Evolutionary conservation across 768 basidiomycete species (phyloP), one percentile per base, ranked within the genome.

Genomic region (Boletus speciosus): DNA sequence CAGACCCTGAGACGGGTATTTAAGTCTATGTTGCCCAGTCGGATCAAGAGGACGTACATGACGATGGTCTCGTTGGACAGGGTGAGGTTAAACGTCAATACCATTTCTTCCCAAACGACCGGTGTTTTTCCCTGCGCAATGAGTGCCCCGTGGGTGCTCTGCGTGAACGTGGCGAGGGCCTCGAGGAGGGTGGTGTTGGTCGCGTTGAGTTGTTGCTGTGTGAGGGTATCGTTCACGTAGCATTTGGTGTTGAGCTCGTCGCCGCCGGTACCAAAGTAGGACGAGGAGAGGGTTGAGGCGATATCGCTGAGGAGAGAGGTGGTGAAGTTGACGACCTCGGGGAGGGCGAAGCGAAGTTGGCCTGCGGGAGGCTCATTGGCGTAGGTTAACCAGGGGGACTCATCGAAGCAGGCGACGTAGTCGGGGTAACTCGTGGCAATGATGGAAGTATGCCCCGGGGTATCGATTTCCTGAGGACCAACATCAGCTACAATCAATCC

Each of bases 291-390:
- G 25, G 76, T 71, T 16, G 70, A 63, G 1, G 85, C 81, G 11
- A 83, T 77, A 1, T 80, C 71, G 0, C 68, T 70, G 61, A 93
- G 68, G 14, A 94, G 62, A 8, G 66, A 69, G 0, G 76, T 65
- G 0, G 83, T 81, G 52, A 90, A 93, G 40, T 81, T 74, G 52
- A 81, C 71, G 8, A 85, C 85, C 2, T 75, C 78, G 0, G 78
- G 66, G 6, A 83, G 78, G 1, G 86, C 83, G 49, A 94, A 78
- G 39, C 88, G 85, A 12, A 93, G 80, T 64, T 94, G 90, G 0
- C 92, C 92, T 0, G 90, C 81, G 0, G 91, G 92, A 1, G 92
- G 91, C 57, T 93, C 85, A 58, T 73, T 78, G 6, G 87, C 88
- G 52, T 81, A 89, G 5, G 66, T 71, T 0, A 71, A 16, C 85